Evolutionary conservation across 805 yeast species (phyloP).

Genomic region (Candida schatavii): DNA sequence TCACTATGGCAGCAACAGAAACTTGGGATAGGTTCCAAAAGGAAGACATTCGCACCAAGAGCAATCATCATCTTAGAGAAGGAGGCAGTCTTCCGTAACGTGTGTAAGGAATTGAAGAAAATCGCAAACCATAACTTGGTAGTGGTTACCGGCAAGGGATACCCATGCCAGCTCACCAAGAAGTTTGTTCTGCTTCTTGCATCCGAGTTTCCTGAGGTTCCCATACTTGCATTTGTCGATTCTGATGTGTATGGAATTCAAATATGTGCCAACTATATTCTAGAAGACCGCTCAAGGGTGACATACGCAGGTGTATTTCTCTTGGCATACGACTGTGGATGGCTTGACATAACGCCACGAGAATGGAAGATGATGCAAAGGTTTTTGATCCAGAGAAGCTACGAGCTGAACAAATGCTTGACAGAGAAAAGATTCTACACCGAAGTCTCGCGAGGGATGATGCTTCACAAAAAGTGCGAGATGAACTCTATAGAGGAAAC

Average conservation of each 20-base stretch:
- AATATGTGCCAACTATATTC: slow-evolving; percentile 34
- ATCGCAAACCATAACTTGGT: slow-evolving; percentile 10
- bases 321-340: slow-evolving; percentile 33
- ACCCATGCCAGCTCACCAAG: slow-evolving; percentile 57
- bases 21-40: no score
- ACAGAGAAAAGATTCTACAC: slow-evolving; percentile 16
- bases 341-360: slow-evolving; percentile 16
- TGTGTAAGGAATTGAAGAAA: slow-evolving; percentile 18
- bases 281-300: slow-evolving; percentile 1
- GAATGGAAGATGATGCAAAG: slow-evolving; percentile 5
- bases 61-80: slow-evolving; percentile 32
- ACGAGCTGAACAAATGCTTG: slow-evolving; percentile 19
- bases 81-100: slow-evolving; percentile 39
- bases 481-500: slow-evolving; percentile 42
- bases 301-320: slow-evolving; percentile 41
- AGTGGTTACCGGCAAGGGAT: slow-evolving; percentile 64
- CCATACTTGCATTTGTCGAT: slow-evolving; percentile 52
- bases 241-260: slow-evolving; percentile 64
- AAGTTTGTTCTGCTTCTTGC: slow-evolving; percentile 33
- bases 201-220: slow-evolving; percentile 25
- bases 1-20: no score
- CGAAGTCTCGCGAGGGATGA: slow-evolving; percentile 54
- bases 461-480: slow-evolving; percentile 53
- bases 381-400: background rate
- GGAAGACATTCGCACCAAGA: no score